Base-by-base conservation (phyloP, 768 basidiomycete genomes). In the Kwoniella sp. region DNA sequence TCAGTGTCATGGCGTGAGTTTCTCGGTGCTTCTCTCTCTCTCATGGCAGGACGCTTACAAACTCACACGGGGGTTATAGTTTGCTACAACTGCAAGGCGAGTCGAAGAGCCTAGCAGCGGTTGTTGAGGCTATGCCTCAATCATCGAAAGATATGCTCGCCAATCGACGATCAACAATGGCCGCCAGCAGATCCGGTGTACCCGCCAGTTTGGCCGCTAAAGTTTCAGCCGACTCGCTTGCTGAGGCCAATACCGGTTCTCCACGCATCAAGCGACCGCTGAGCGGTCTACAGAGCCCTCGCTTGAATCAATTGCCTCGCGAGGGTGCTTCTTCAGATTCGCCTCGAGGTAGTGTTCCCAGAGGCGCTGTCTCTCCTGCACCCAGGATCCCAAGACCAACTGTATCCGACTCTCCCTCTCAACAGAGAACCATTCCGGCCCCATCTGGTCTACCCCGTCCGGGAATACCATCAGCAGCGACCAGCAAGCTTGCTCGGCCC, bases 1-100 rank as follows among this genome's bases (percentile, higher is more conserved):
- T 98, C 37, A 85, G 86, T 33, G 84, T 87, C 40, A 83, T 98
- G 54, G 89, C 92, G 92, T 90, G 74, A 73, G 83, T 81, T n/a
- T 0, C 15, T 13, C 48, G 46, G 46, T 47, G 19, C 19, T 17
- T 19, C 46, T 6, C 22, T 33, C 33, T 13, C 5, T 13, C 33
- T 13, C 33, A 13, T 33, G 27, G 65, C 67, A 68, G n/a, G 49
- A 74, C 46, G 37, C 33, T 44, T 15, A 12, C n/a, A n/a, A n/a
- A n/a, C n/a, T n/a, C n/a, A n/a, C n/a, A n/a, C n/a, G n/a, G n/a
- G n/a, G n/a, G n/a, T 25, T 21, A 7, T 33, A 76, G 74, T 17
- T 55, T 73, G 37, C 63, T 76, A 4, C 70, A 71, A 46, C 30
- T 73, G 5, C 74, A 73, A 60, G 74, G 74, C 24, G 68, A 66